Conservation (phyloP, 352 stramenopile genomes). For the Phytophthora colocasiae region DNA sequence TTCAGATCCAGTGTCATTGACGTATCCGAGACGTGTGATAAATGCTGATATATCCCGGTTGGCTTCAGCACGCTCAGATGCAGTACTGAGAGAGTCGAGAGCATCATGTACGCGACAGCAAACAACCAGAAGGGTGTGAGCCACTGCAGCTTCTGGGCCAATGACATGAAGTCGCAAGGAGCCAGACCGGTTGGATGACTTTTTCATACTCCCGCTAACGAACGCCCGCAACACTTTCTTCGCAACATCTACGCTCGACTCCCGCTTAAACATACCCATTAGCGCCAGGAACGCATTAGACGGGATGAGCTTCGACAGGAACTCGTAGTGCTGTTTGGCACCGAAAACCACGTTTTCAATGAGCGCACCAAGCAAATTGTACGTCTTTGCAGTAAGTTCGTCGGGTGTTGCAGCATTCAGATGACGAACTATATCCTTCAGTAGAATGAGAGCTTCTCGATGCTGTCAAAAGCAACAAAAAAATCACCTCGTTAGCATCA, state of each 20-base stretch:
- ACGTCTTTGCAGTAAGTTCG: constrained; percentile 66
- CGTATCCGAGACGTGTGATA: constrained; percentile 69
- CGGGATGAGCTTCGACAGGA: constrained; percentile 81
- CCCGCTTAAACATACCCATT: constrained; percentile 88
- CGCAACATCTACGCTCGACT: constrained; percentile 80
- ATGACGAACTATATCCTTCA: constrained; percentile 88
- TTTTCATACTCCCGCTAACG: constrained; percentile 48
- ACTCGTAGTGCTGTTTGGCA: constrained; percentile 69
- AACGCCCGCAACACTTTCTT: constrained; percentile 88
- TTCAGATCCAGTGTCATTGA: constrained; percentile 21
- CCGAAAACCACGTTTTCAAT: constrained; percentile 85
- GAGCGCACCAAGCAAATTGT: constrained; percentile 71
- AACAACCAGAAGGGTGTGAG: constrained; percentile 89
- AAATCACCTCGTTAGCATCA: neutral
- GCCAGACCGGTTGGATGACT: constrained; percentile 21
- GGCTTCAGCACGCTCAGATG: constrained; percentile 60
- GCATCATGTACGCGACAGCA: constrained; percentile 86
- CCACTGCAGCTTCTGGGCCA: constrained; percentile 75
- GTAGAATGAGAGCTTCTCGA: constrained; percentile 82
- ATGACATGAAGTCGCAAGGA: constrained; percentile 70
- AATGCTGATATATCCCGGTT: constrained; percentile 83
- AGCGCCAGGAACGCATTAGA: constrained; percentile 80
- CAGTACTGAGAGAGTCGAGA: constrained; percentile 80
- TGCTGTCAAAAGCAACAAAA: constrained; percentile 36
- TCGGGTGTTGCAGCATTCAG: constrained; percentile 68